These are phyloP conservation scores for Salix caprea DNA, from an alignment of 345 rosid genomes.

Conservation along the genomic window DNA sequence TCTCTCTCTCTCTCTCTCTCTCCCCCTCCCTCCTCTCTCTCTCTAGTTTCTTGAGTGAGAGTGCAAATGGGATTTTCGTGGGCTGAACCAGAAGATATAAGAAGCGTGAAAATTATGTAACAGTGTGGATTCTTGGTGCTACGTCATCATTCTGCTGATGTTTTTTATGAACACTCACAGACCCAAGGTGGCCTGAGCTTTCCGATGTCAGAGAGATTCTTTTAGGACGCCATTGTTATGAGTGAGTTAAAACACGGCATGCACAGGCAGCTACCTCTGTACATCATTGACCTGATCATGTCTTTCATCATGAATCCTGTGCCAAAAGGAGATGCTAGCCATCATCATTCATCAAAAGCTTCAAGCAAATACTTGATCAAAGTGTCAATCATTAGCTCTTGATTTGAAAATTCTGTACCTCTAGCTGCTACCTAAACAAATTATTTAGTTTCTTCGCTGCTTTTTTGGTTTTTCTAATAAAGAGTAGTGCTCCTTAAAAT, in stretches of 20 bases:
- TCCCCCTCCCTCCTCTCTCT: neutral
- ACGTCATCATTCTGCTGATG: neutral
- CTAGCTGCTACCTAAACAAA: no score
- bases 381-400: no score
- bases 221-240: neutral
- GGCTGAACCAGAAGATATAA: neutral
- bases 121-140: neutral
- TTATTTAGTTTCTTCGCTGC: no score
- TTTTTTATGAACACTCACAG: neutral
- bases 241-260: neutral
- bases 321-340: no score
- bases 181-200: neutral
- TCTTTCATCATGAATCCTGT: no score
- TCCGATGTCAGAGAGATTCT: conserved; percentile 1
- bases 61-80: neutral
- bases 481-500: no score
- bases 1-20: neutral
- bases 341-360: no score
- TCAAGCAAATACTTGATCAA: no score
- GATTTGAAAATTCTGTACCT: no score
- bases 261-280: neutral
- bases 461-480: no score
- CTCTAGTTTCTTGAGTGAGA: neutral
- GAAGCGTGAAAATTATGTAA: neutral
- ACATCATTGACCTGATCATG: neutral